Evolutionary conservation across 2,329 filamentous ascomycete species (phyloP), one percentile per base, ranked within the genome.

Genomic region (Epichloe festucae): DNA sequence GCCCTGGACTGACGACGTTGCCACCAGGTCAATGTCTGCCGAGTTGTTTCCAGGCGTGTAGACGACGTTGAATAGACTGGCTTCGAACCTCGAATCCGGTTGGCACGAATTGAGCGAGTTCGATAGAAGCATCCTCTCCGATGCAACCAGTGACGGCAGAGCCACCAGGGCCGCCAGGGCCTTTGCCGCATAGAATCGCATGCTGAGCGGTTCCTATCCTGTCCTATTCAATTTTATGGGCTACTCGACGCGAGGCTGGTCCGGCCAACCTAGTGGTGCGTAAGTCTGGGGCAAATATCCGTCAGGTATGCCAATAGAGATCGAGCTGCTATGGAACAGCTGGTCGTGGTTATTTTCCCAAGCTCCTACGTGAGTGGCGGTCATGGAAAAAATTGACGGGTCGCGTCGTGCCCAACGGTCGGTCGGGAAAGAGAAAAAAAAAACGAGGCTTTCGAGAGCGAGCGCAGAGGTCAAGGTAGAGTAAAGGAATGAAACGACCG

Each of bases 81-180:
- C 88, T 3, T 84, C 85, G 67, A 95, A 91, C 62, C 81, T 82
- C 39, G 85, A 89, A 67, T 89, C 83, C 50, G 78, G 72, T 73
- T 87, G 84, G 70, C 89, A 95, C 35, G 85, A 77, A 65, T 85
- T 87, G 57, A 95, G 75, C 35, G 88, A 91, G 62, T 78, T 85
- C 48, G 88, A 47, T 14, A 47, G 11, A 15, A 54, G 48, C 53
- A 54, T 52, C 17, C 42, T 47, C 31, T 54, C 50, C 36, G 46
- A 47, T 6, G 44, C 45, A n/a, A 43, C 48, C 38, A 52, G 38
- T 31, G 48, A 48, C 45, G 53, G 53, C 47, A 52, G 40, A 21
- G 43, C 41, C 43, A 23, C 53, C 27, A 50, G 8, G 48, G 50
- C 47, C 47, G 50, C 50, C 44, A 48, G 7, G 44, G 46, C 21